phyloP scores from a whole-genome alignment of 257 asterid genomes.

The Paulownia fortunei region DNA sequence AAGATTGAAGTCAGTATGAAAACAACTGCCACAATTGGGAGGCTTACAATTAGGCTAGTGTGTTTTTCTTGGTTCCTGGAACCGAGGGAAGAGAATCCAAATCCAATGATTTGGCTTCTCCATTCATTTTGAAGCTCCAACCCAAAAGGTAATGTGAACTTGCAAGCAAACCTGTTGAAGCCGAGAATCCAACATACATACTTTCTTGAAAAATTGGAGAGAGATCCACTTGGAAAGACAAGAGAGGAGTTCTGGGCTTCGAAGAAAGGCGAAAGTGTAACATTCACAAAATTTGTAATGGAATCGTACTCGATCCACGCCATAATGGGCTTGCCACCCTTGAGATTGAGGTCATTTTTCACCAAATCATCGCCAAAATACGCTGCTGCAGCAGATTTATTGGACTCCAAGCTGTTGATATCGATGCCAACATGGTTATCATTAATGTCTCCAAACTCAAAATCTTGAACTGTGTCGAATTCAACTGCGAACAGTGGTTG shows the following conservation, averaged over 20 bases:
- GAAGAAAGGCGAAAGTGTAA: slow-evolving; percentile 52
- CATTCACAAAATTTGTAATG: slow-evolving; percentile 39
- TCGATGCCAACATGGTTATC: slow-evolving; percentile 68
- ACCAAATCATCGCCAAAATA: slow-evolving; percentile 43
- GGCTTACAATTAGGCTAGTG: slow-evolving; percentile 29
- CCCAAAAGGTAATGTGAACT: slow-evolving; percentile 76
- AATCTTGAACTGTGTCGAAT: slow-evolving; percentile 75
- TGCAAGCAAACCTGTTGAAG: slow-evolving; percentile 71
- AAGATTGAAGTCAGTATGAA: slow-evolving; percentile 19
- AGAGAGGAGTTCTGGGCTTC: slow-evolving; percentile 53
- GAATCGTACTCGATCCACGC: slow-evolving; percentile 78
- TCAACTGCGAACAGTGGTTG: slow-evolving; percentile 74
- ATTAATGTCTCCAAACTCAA: slow-evolving; percentile 61
- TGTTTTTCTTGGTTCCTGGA: slow-evolving; percentile 39
- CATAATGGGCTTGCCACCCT: slow-evolving; percentile 48
- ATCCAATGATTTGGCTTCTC: slow-evolving; percentile 49
- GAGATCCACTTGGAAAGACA: slow-evolving; percentile 55
- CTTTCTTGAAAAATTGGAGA: slow-evolving; percentile 46
- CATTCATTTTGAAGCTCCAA: slow-evolving; percentile 74
- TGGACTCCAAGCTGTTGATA: slow-evolving; percentile 58
- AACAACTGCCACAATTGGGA: slow-evolving; percentile 30
- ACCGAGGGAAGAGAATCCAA: slow-evolving; percentile 50
- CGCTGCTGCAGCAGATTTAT: slow-evolving; percentile 48
- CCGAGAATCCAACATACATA: slow-evolving; percentile 80
- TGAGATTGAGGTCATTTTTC: slow-evolving; percentile 51